These are phyloP conservation scores for Fusarium equiseti DNA, from an alignment of 2,329 filamentous ascomycete genomes.

Conservation along the genomic window DNA sequence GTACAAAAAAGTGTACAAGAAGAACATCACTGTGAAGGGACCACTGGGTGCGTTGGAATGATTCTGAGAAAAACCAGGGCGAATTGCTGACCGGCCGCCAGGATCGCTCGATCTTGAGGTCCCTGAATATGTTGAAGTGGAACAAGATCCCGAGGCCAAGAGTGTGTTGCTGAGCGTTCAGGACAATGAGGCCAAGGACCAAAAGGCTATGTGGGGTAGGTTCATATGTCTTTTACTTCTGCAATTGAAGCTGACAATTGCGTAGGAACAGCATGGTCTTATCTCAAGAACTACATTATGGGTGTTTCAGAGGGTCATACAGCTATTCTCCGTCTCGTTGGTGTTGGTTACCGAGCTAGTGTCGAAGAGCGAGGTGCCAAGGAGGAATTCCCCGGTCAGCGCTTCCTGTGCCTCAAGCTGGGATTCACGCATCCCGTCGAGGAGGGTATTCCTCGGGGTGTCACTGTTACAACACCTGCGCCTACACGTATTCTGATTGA, in stretches of 20 bases:
- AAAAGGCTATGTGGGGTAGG: conserved; percentile 96
- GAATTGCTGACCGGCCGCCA: conserved; percentile 50
- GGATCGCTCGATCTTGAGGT: conserved; percentile 82
- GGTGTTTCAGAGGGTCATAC: conserved; percentile 97
- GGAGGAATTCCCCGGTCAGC: conserved; percentile 82
- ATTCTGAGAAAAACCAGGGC: neutral
- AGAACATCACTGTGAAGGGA: conserved; percentile 80
- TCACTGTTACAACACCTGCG: conserved; percentile 88
- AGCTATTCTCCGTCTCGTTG: conserved; percentile 90
- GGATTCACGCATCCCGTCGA: conserved; percentile 97
- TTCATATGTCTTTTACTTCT: conserved; percentile 14
- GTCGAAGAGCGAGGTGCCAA: conserved; percentile 82
- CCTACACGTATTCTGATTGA: conserved; percentile 93
- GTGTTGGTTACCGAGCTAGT: conserved; percentile 93
- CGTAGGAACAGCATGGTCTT: conserved; percentile 87
- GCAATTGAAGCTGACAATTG: conserved; percentile 20
- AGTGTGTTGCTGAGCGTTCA: conserved; percentile 77
- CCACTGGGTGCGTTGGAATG: conserved; percentile 73
- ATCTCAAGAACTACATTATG: conserved; percentile 89
- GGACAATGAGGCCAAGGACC: conserved; percentile 75
- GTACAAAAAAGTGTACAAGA: conserved; percentile 71
- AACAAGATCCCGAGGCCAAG: conserved; percentile 71
- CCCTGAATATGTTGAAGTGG: conserved; percentile 81
- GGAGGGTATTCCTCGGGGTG: conserved; percentile 82
- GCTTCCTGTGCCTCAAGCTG: conserved; percentile 93